A percentile compares a stretch with the other conserved stretches of the same genome.
Evolutionary conservation across 331 rosid species (phyloP).

Genomic region (Stylosanthes scabra): DNA sequence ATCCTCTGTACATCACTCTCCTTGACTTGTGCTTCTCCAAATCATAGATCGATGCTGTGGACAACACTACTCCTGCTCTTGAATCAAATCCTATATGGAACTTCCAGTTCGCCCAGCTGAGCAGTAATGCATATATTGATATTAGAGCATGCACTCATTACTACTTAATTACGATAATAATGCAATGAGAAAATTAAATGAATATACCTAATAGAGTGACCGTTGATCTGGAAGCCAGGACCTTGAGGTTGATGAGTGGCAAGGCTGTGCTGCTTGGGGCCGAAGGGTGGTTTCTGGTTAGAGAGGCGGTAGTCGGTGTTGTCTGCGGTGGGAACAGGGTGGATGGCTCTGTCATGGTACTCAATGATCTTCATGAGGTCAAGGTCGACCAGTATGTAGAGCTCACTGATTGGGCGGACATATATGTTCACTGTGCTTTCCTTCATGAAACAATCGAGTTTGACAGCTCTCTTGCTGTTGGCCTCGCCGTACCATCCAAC

Average conservation of each 20-base stretch:
- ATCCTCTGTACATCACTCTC: slow-evolving; percentile 65
- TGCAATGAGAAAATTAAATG: too few relatives aligned
- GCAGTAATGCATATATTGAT: too few relatives aligned
- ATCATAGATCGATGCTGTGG: slow-evolving; percentile 66
- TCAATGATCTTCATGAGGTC: slow-evolving; percentile 54
- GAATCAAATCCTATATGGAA: slow-evolving; percentile 69
- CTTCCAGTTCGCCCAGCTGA: slow-evolving; percentile 79
- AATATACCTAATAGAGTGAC: slow-evolving; percentile 62
- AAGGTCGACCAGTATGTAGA: slow-evolving; percentile 54
- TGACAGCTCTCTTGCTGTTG: slow-evolving; percentile 34
- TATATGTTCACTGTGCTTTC: slow-evolving; percentile 55
- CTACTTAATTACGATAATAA: too few relatives aligned
- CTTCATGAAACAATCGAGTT: slow-evolving; percentile 51
- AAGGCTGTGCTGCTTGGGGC: slow-evolving; percentile 46
- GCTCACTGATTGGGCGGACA: slow-evolving; percentile 66
- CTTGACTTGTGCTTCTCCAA: slow-evolving; percentile 50
- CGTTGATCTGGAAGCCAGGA: slow-evolving; percentile 56
- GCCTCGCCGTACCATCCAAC: slow-evolving; percentile 73
- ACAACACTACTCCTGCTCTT: slow-evolving; percentile 61
- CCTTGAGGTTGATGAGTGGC: slow-evolving; percentile 52
- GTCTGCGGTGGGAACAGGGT: slow-evolving; percentile 52
- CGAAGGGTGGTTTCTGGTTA: slow-evolving; percentile 52
- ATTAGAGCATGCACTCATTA: too few relatives aligned
- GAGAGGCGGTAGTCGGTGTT: slow-evolving; percentile 57
- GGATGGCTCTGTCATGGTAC: slow-evolving; percentile 47